Base-by-base conservation (phyloP, 306 rosid species). In the Corylus americana region DNA sequence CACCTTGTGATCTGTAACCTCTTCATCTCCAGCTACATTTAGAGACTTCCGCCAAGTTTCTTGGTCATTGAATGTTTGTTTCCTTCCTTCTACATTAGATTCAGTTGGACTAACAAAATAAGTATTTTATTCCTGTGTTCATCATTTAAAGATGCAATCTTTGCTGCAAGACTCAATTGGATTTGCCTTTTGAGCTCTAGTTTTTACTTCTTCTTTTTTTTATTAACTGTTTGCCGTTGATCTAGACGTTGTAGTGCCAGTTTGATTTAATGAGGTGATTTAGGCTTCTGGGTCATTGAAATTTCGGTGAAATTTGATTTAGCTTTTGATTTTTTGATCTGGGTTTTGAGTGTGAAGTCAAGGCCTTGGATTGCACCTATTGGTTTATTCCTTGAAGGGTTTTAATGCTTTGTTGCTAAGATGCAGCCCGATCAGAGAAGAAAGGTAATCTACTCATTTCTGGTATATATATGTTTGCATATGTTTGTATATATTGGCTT, bases 351-450 rank as follows among this genome's bases (percentile, higher is more conserved):
- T 67, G 74, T 80, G 78, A 63, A 75, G 76, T 71, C 63, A 68
- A 69, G 87, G 85, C 74, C 83, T 79, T 89, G 58, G 85, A 77
- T 85, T 85, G 89, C 83, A 63, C 86, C 81, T 69, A 58, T 78
- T 85, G 81, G 79, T 57, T 75, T 74, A 72, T 70, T 73, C 81
- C 78, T 67, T 69, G 50, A 61, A 64, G 73, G 80, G 70, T 31
- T 75, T 85, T 81, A 76, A 90, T 90, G 93, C 87, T 89, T 75
- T 68, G 78, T 77, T 84, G 78, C 74, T 71, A 81, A 81, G 90
- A 93, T 91, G 99, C 91, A 83, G 86, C 86, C 89, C 76, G 99
- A 93, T 88, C 98, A 90, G 61, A 90, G 93, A 74, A 96, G 90
- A 90, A 96, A 96, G 99, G 99, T 90, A 86, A 82, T 86, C 42